phyloP scores from a whole-genome alignment of 2,329 filamentous ascomycete genomes.

The Fusarium sacchari region DNA sequence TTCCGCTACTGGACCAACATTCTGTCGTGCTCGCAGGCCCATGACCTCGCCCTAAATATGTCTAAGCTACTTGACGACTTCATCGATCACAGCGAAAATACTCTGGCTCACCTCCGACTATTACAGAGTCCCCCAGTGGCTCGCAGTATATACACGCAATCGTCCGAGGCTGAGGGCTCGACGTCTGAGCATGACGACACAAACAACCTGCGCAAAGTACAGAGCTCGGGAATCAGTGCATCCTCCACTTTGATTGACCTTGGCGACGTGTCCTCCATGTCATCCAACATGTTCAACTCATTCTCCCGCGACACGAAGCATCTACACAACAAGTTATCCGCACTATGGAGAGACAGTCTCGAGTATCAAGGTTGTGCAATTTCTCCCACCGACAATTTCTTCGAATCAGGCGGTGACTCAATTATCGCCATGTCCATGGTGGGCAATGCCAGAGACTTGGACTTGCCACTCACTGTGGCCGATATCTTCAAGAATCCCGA shows the following conservation, averaged over 20 bases:
- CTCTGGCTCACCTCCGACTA: conserved; percentile 25
- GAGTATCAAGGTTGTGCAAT: neutral
- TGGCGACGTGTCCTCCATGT: conserved; percentile 1
- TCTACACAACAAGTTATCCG: conserved; percentile 21
- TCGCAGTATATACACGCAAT: neutral
- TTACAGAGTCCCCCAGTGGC: neutral
- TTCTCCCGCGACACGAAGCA: neutral
- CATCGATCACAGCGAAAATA: conserved; percentile 26
- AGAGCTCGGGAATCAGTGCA: conserved; percentile 11
- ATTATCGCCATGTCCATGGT: conserved; percentile 40
- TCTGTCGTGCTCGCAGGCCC: conserved; percentile 28
- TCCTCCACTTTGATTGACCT: conserved; percentile 17
- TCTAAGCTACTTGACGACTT: conserved; percentile 31
- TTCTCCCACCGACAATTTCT: conserved; percentile 26
- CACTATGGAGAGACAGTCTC: conserved; percentile 23
- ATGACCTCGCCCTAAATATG: conserved; percentile 24
- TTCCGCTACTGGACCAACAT: conserved; percentile 38
- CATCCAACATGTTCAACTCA: neutral
- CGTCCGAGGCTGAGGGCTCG: neutral
- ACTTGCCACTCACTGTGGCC: conserved; percentile 29
- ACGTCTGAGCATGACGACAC: neutral
- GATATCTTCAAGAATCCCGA: conserved; percentile 36
- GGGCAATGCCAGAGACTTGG: conserved; percentile 18
- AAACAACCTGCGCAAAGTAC: neutral
- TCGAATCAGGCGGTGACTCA: conserved; percentile 33